Evolutionary conservation across 2,329 filamentous ascomycete genomes (phyloP), one percentile per base, ranked within the genome.

Genomic region (Cladophialophora exuberans): DNA sequence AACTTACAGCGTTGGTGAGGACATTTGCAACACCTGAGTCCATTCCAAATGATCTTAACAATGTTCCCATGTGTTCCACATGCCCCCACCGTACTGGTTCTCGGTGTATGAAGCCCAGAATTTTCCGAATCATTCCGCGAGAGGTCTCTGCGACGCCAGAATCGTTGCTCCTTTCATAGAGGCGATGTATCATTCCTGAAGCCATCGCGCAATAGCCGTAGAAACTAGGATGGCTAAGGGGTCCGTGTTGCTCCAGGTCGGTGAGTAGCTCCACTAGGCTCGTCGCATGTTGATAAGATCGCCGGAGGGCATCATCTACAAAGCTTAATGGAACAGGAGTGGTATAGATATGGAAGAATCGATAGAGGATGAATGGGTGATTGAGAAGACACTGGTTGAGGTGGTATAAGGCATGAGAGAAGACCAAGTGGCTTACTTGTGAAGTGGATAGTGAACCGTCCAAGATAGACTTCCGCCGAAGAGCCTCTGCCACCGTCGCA

Each of bases 351-450:
- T 61, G 62, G 2, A 70, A 57, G 10, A 67, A 61, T 18, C 66
- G 53, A 1, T 64, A 63, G 2, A 72, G 51, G 3, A 71, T 56
- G 44, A 73, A 71, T 0, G 69, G 70, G 47, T 73, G 71, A 54
- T 72, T 65, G 4, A 73, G 55, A 13, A 72, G 53, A 48, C 68
- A 71, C 25, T 72, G 68, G 31, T 65, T 68, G 3, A 70, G 59
- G 33, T 71, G 68, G 35, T 70, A 73, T 1, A 72, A 46, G 1
- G 65, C 64, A 30, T 68, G 65, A 4, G 70, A 64, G 31, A 69
- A 71, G 7, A 69, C 54, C 10, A 68, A 49, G 46, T 67, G 67
- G 3, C 65, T 66, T 5, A 59, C n/a, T 25, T 30, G 9, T 17
- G 31, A 39, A 10, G 17, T n/a, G 2, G 20, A 6, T n/a, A 41